Evolutionary conservation across 768 basidiomycete species (phyloP), one percentile per base, ranked within the genome.

Genomic region (Russula sp.): DNA sequence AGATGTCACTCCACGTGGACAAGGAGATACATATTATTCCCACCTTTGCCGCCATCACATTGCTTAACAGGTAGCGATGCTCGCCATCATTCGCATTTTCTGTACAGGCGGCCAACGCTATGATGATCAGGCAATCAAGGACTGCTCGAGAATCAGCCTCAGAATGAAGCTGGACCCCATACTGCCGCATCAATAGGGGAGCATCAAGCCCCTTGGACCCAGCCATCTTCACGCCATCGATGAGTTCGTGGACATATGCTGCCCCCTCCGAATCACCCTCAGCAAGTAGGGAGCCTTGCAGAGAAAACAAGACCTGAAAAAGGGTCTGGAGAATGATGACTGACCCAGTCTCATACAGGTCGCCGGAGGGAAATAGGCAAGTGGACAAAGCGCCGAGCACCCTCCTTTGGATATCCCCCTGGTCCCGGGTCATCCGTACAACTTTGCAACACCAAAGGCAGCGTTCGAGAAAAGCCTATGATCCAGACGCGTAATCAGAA

Each of bases 371-470:
- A 74, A 65, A 85, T 59, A 68, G 81, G 68, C 66, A 56, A 2
- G 76, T 70, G 64, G 79, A 78, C 4, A 90, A 74, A 10, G 74
- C 72, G 10, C 75, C 75, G 18, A 89, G 66, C 29, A 86, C 74
- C 22, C 83, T 78, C 9, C 77, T 75, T 18, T 83, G 78, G 52
- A 79, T 72, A 18, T 66, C 66, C 8, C 78, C 75, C 7, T 75
- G 73, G 20, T 77, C 75, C 7, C 38, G 43, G 13, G n/a, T 53
- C 10, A 56, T 54, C 38, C 76, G 71, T 1, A 82, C 82, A 9
- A 86, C 86, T 65, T 80, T 81, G 66, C 83, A 83, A 68, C 87
- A 89, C 88, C 88, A 91, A 35, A 86, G 64, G 66, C 79, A 82
- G 29, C 88, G 81, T 61, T 83, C 83, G 10, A 86, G 74, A 56